phyloP scores from a whole-genome alignment of 148 eudicot species.

The Rhododendron molle region DNA sequence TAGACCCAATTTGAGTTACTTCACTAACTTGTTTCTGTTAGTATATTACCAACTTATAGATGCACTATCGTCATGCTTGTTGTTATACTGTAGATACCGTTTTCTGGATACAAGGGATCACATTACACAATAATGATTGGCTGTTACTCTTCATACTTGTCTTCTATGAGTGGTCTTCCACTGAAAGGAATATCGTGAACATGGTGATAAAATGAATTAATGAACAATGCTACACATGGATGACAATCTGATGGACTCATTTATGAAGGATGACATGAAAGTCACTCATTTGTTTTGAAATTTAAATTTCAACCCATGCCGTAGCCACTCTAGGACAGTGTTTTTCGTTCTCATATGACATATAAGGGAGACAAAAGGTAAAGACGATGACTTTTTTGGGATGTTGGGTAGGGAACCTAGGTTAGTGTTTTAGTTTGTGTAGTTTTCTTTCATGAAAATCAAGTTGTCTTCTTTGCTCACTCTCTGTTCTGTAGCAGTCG shows the following conservation, averaged over 20 bases:
- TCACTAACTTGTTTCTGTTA: background rate
- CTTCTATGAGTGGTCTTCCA: background rate
- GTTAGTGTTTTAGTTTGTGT: background rate
- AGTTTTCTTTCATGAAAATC: background rate
- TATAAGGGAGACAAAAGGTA: background rate
- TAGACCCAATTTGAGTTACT: background rate
- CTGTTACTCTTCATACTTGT: background rate
- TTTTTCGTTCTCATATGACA: background rate
- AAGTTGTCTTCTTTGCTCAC: background rate
- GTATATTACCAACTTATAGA: background rate
- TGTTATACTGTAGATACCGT: background rate
- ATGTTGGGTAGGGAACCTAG: background rate
- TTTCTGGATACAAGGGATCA: slow-evolving; percentile 3
- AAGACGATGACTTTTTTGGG: background rate
- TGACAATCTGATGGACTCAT: background rate
- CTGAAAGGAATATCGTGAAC: background rate
- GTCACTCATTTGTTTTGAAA: background rate
- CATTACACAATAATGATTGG: background rate
- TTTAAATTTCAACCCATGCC: background rate
- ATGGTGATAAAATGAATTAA: background rate
- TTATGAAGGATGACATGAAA: background rate
- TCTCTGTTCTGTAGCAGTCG: background rate
- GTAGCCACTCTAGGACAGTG: background rate
- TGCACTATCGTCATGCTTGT: background rate
- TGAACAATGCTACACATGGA: background rate